These are phyloP conservation scores for Schwanniomyces occidentalis DNA, from an alignment of 805 yeast genomes.

Conservation along the genomic window DNA sequence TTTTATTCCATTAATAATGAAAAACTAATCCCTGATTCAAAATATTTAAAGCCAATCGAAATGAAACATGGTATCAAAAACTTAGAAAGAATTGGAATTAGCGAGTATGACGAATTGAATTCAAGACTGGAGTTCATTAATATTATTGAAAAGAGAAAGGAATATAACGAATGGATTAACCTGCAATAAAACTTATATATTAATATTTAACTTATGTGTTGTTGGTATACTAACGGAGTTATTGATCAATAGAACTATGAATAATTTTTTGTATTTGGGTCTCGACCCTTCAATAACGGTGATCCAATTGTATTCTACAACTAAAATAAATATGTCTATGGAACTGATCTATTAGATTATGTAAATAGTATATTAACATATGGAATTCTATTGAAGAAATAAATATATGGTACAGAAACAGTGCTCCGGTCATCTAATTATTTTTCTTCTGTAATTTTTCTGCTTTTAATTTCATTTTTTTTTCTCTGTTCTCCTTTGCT, in stretches of 20 bases:
- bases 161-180: conserved; percentile 39
- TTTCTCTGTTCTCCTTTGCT: conserved; percentile 75
- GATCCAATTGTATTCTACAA: too few species aligned
- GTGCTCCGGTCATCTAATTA: not conserved
- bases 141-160: conserved; percentile 43
- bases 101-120: conserved; percentile 49
- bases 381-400: too few species aligned
- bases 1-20: conserved; percentile 26
- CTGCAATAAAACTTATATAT: too few species aligned
- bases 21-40: conserved; percentile 25
- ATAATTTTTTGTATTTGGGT: too few species aligned
- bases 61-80: conserved; percentile 47
- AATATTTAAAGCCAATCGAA: conserved; percentile 48
- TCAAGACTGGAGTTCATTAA: conserved; percentile 55
- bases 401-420: not conserved
- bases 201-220: too few species aligned
- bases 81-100: conserved; percentile 47
- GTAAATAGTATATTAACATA: too few species aligned
- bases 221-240: too few species aligned
- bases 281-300: too few species aligned
- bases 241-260: too few species aligned
- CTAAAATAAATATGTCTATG: too few species aligned
- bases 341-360: too few species aligned
- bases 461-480: conserved; percentile 56
- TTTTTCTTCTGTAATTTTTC: conserved; percentile 36